A percentile compares a stretch with the other conserved stretches of the same genome.
Conservation (phyloP, 805 yeast genomes). For the Barnettozyma botsteinii region DNA sequence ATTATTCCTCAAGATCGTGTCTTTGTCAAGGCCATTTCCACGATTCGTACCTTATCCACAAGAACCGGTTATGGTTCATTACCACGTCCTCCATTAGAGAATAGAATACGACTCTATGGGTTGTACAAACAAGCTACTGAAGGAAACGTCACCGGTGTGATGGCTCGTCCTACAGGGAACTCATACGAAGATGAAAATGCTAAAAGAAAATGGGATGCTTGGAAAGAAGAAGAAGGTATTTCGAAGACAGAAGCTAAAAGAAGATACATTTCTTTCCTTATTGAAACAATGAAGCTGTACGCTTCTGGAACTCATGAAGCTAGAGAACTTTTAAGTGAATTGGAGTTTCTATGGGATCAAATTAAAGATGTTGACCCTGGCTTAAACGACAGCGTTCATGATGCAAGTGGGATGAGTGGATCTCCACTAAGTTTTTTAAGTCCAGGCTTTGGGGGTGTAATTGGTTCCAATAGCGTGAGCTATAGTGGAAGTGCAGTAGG, state of each 20-base stretch:
- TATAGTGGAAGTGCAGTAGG: constrained; percentile 5
- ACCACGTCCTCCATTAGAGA: constrained; percentile 73
- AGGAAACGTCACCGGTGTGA: constrained; percentile 68
- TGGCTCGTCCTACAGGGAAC: constrained; percentile 59
- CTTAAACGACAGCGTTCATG: constrained; percentile 15
- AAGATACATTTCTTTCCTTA: constrained; percentile 57
- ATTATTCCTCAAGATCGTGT: constrained; percentile 49
- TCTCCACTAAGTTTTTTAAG: constrained; percentile 4
- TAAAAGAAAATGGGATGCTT: constrained; percentile 76
- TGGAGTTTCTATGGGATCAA: constrained; percentile 73
- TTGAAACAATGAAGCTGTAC: constrained; percentile 66
- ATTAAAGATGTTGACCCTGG: constrained; percentile 40
- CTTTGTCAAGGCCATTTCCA: constrained; percentile 75
- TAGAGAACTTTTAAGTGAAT: constrained; percentile 55
- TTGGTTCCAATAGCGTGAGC: constrained; percentile 5
- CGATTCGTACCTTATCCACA: constrained; percentile 66
- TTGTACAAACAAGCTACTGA: constrained; percentile 83
- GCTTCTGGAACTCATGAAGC: constrained; percentile 66
- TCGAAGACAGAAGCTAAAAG: constrained; percentile 68
- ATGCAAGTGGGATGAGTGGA: constrained; percentile 3
- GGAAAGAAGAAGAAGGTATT: constrained; percentile 72
- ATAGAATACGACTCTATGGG: constrained; percentile 66
- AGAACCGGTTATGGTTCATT: constrained; percentile 55
- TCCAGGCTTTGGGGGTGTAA: constrained; percentile 5
- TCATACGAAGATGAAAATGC: constrained; percentile 61